These are phyloP conservation scores for Lyophyllum semitale DNA, from an alignment of 768 basidiomycete species.

Conservation along the genomic window DNA sequence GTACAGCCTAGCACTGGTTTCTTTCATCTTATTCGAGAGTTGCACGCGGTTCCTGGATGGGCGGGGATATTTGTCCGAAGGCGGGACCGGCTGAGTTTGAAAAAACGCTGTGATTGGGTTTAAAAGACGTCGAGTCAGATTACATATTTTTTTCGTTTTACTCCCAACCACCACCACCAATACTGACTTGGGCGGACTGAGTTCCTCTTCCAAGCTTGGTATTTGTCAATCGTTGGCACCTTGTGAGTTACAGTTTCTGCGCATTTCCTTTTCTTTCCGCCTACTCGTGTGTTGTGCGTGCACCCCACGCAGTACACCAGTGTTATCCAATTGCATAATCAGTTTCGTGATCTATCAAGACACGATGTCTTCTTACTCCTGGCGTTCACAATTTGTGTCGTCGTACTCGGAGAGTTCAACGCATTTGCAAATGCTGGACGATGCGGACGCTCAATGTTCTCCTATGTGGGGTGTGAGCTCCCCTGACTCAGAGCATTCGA, in stretches of 20 bases:
- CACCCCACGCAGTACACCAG: not conserved
- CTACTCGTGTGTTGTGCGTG: not conserved
- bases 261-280: not conserved
- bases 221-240: not conserved
- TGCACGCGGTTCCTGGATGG: constrained; percentile 3
- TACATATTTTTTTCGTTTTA: constrained; percentile 1
- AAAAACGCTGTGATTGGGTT: constrained; percentile 15
- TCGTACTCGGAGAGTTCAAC: not conserved
- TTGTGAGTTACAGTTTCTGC: constrained; percentile 14
- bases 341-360: constrained; percentile 5
- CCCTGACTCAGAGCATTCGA: not conserved
- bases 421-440: constrained; percentile 6
- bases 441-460: constrained; percentile 1
- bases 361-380: constrained; percentile 4
- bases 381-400: not conserved
- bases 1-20: constrained; percentile 16
- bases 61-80: constrained; percentile 6
- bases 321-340: not conserved
- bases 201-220: constrained; percentile 11
- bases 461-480: constrained; percentile 9
- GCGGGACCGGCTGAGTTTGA: constrained; percentile 22
- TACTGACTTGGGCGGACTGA: constrained; percentile 9
- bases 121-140: constrained; percentile 19
- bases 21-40: not conserved
- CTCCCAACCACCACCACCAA: constrained; percentile 12